Base-by-base conservation (phyloP, 768 basidiomycete species). In the Lactarius deliciosus region DNA sequence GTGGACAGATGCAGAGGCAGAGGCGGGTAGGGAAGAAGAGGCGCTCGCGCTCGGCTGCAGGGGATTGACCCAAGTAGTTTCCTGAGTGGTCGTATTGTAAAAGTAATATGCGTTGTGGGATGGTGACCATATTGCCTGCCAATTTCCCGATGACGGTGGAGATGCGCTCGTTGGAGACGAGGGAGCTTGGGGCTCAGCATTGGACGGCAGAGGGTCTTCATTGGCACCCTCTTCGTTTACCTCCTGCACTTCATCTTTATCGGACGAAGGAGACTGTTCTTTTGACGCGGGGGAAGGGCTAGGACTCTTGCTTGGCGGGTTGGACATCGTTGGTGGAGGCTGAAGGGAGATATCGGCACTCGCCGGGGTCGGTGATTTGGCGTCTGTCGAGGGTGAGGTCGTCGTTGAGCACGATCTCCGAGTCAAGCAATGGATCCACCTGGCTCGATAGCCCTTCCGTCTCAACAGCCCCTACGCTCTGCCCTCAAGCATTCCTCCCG, bases 31-130 rank as follows among this genome's bases (percentile, higher is more conserved):
- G 32, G 64, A 36, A 47, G 65, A 57, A n/a, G 63, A 34, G 41
- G 64, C 45, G 57, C 32, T 20, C 20, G 58, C 43, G 54, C 22
- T 20, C 25, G 64, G 77, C 54, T 84, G 79, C 47, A 94, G 79
- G 11, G 92, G 92, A 72, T 94, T 94, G 34, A 79, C 78, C 92
- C 92, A 94, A 2, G 92, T 94, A 20, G 92, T 94, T 78, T 93
- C 86, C 61, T 87, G 81, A 0, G 92, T 92, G 66, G 78, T 75
- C 11, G 85, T 64, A 76, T 93, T 94, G 81, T 82, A 90, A 79
- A 93, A 94, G 76, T 94, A 94, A 77, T 94, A 94, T 11, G 90
- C 82, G 75, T 84, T 89, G 79, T 91, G 85, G 68, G 87, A 81
- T 1, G 90, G 85, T 1, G 91, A 87, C 77, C 82, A 94, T 36